A percentile compares a stretch with the other conserved stretches of the same genome.
Conservation (phyloP, 352 stramenopile genomes). For the Phytopythium vexans region DNA sequence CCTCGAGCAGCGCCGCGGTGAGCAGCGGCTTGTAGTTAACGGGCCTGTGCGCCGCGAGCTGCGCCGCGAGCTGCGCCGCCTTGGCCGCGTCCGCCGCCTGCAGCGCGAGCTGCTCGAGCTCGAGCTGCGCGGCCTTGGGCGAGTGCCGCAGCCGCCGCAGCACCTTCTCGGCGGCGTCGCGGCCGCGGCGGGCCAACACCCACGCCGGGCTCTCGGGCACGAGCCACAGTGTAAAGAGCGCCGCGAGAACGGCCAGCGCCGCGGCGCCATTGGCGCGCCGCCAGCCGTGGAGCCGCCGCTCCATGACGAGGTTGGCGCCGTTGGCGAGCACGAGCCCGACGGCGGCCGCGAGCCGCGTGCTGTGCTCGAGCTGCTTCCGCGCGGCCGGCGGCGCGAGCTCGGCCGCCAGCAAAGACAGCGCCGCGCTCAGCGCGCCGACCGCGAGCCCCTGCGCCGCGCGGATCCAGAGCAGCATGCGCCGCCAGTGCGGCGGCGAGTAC, state of each 20-base stretch:
- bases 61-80: constrained; percentile 16
- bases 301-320: constrained; percentile 14
- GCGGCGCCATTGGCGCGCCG: constrained; percentile 13
- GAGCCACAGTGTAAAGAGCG: constrained; percentile 9
- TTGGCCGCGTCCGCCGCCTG: constrained; percentile 7
- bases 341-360: constrained; percentile 22
- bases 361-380: constrained; percentile 10
- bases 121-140: background rate
- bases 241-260: constrained; percentile 3
- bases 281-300: constrained; percentile 13
- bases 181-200: constrained; percentile 5
- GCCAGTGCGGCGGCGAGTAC: constrained; percentile 18
- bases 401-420: constrained; percentile 19
- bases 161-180: constrained; percentile 6
- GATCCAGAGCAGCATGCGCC: constrained; percentile 17
- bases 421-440: constrained; percentile 30
- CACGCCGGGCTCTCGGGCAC: constrained; percentile 11
- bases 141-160: constrained; percentile 7
- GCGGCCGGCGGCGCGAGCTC: constrained; percentile 13
- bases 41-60: constrained; percentile 14
- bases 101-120: background rate
- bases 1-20: constrained; percentile 17
- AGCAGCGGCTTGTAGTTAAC: constrained; percentile 18
- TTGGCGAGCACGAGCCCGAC: constrained; percentile 15
- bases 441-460: constrained; percentile 32